These are phyloP conservation scores for Xylariaceae sp. DNA, from an alignment of 2,329 filamentous ascomycete genomes.

Conservation along the genomic window DNA sequence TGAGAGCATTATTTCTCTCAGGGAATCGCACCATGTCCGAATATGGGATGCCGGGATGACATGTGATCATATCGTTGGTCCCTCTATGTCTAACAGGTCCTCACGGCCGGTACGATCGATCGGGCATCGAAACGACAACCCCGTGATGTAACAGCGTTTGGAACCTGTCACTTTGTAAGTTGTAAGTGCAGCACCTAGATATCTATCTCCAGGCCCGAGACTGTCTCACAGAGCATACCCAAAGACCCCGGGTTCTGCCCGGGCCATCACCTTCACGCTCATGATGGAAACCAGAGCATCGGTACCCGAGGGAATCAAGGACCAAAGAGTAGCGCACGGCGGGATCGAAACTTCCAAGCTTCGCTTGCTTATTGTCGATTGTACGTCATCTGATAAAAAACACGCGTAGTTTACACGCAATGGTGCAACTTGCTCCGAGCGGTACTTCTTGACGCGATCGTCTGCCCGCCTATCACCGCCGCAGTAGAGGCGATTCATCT, in stretches of 20 bases:
- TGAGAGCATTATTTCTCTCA: neutral
- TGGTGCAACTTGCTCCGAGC: neutral
- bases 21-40: neutral
- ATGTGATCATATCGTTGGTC: neutral
- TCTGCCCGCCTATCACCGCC: neutral
- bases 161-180: too few species aligned
- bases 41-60: neutral
- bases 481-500: neutral
- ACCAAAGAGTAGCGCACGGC: too few species aligned
- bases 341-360: neutral
- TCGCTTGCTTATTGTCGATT: neutral
- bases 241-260: neutral
- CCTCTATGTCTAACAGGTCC: neutral
- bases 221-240: neutral
- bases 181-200: too few species aligned
- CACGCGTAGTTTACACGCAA: neutral
- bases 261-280: too few species aligned
- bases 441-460: neutral
- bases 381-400: neutral
- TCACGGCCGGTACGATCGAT: neutral
- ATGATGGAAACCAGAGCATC: too few species aligned
- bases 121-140: too few species aligned
- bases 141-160: too few species aligned
- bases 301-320: too few species aligned
- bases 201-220: too few species aligned